Conservation (phyloP, 2,329 filamentous ascomycete species). For the Alternaria solani region DNA sequence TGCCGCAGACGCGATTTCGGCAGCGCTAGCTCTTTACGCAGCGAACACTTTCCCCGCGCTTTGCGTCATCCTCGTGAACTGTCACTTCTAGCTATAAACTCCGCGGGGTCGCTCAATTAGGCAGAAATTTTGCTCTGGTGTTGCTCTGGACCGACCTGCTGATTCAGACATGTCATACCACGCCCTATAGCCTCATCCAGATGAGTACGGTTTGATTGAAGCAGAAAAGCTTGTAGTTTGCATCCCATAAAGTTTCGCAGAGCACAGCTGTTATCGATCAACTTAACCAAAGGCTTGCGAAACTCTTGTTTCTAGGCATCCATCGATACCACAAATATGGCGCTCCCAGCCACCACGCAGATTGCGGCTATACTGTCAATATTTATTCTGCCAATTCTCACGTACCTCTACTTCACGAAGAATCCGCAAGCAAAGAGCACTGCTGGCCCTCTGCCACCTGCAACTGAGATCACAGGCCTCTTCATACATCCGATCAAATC, state of each 20-base stretch:
- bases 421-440: slow-evolving; percentile 18
- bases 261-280: not conserved
- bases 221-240: not conserved
- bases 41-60: slow-evolving; percentile 8
- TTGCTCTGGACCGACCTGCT: not conserved
- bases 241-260: not conserved
- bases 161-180: not conserved
- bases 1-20: slow-evolving; percentile 7
- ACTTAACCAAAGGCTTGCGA: not conserved
- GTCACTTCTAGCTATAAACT: slow-evolving; percentile 10
- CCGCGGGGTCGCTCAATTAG: not conserved
- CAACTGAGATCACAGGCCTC: slow-evolving; percentile 58
- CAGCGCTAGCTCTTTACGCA: slow-evolving; percentile 11
- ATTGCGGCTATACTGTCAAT: slow-evolving; percentile 33
- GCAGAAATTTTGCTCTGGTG: not conserved
- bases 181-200: not conserved
- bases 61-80: slow-evolving; percentile 18
- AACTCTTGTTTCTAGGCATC: not conserved
- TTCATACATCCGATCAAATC: slow-evolving; percentile 72
- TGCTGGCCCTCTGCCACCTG: slow-evolving; percentile 42
- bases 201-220: not conserved
- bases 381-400: slow-evolving; percentile 43
- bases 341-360: slow-evolving; percentile 33
- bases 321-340: slow-evolving; percentile 28
- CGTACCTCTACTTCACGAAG: slow-evolving; percentile 38